phyloP scores from a whole-genome alignment of 306 rosid species.

The Medicago truncatula region MtrunA17r5.0-ANR NC_053049.1:43998501-43999000 shows the following conservation, averaged over 20 bases:
- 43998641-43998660: neutral
- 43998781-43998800: neutral
- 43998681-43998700: constrained; percentile 31
- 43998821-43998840: constrained; percentile 17
- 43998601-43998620: neutral
- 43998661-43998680: neutral
- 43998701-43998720: constrained; percentile 9
- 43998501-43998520: constrained; percentile 27
- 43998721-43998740: constrained; percentile 21
- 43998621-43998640: neutral
- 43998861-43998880: constrained; percentile 16
- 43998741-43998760: constrained; percentile 5
- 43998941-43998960: constrained; percentile 88
- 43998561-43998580: neutral
- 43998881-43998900: constrained; percentile 1
- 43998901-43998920: constrained; percentile 23
- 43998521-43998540: constrained; percentile 9
- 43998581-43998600: constrained; percentile 12
- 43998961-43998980: constrained; percentile 75
- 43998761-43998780: neutral
- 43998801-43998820: constrained; percentile 6
- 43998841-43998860: constrained; percentile 27
- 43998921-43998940: constrained; percentile 42
- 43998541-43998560: neutral
- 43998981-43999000: constrained; percentile 89